A percentile compares a stretch with the other conserved stretches of the same genome.
Conservation (phyloP, 768 basidiomycete species). For the Amyloporia xantha region DNA sequence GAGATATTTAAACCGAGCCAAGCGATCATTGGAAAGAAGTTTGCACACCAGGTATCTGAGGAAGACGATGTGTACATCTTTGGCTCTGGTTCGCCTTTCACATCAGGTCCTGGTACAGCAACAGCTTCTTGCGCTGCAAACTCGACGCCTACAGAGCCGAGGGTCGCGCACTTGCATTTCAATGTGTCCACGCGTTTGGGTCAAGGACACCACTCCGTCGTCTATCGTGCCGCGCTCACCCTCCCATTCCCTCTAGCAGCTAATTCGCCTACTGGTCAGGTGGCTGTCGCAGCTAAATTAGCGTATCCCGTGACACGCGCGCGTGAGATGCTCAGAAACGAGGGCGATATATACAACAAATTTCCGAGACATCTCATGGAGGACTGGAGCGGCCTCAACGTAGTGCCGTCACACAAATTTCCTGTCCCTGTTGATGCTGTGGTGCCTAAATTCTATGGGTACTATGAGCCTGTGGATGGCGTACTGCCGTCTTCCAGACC, state of each 20-base stretch:
- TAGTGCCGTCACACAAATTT: slow-evolving; percentile 34
- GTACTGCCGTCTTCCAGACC: neutral
- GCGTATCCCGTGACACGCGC: slow-evolving; percentile 5
- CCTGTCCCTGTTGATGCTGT: slow-evolving; percentile 44
- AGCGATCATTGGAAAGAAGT: no score
- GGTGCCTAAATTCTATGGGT: slow-evolving; percentile 61
- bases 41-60: neutral
- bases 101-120: no score
- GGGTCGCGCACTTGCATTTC: slow-evolving; percentile 35
- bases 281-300: slow-evolving; percentile 25
- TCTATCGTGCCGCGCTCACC: slow-evolving; percentile 46
- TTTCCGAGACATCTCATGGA: slow-evolving; percentile 42
- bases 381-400: slow-evolving; percentile 44
- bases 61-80: neutral
- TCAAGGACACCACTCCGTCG: slow-evolving; percentile 45
- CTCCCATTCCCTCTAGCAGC: slow-evolving; percentile 32
- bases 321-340: slow-evolving; percentile 22
- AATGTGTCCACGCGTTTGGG: slow-evolving; percentile 32
- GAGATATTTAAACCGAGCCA: no score
- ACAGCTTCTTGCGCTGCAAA: neutral
- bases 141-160: neutral
- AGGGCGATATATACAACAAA: slow-evolving; percentile 38
- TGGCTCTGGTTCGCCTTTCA: no score
- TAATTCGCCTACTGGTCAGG: slow-evolving; percentile 16
- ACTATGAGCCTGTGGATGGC: slow-evolving; percentile 32